Conservation (phyloP, 1,284 basidiomycete species). For the Flammula alnicola region DNA sequence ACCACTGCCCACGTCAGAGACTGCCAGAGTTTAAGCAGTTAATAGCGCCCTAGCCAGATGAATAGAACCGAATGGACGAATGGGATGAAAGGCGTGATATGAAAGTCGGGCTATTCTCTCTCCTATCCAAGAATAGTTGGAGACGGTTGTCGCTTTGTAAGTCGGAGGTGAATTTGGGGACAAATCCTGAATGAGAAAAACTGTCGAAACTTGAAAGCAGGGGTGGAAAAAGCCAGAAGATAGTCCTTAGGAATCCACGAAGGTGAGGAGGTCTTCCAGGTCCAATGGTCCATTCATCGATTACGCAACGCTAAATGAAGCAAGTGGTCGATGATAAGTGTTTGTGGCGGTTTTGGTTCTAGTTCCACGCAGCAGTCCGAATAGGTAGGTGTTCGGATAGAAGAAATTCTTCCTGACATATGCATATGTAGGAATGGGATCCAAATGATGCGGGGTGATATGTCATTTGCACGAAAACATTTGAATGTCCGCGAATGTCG, state of each 20-base stretch:
- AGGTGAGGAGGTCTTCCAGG: too few species aligned
- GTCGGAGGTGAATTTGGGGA: too few species aligned
- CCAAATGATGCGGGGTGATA: background rate
- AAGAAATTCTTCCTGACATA: conserved; percentile 4
- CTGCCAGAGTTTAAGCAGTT: conserved; percentile 3
- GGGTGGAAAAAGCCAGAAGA: background rate
- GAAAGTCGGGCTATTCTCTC: conserved; percentile 4
- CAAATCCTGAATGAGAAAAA: too few species aligned
- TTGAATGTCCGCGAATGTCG: too few species aligned
- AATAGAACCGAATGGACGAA: conserved; percentile 5
- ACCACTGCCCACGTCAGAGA: conserved; percentile 6
- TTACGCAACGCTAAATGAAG: background rate
- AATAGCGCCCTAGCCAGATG: conserved; percentile 13
- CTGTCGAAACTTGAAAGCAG: too few species aligned
- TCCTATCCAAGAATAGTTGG: background rate
- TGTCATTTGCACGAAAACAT: too few species aligned
- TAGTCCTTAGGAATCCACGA: background rate
- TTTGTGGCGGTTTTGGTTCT: too few species aligned
- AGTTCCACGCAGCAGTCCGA: conserved; percentile 1
- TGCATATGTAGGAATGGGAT: background rate
- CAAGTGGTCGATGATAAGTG: background rate
- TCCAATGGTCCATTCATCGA: background rate
- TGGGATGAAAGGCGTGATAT: background rate
- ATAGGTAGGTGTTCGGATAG: background rate
- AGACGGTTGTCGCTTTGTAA: conserved; percentile 2